These are phyloP conservation scores for Triticum urartu DNA, from an alignment of 176 grass and related monocot species.

Conservation along the genomic window DNA sequence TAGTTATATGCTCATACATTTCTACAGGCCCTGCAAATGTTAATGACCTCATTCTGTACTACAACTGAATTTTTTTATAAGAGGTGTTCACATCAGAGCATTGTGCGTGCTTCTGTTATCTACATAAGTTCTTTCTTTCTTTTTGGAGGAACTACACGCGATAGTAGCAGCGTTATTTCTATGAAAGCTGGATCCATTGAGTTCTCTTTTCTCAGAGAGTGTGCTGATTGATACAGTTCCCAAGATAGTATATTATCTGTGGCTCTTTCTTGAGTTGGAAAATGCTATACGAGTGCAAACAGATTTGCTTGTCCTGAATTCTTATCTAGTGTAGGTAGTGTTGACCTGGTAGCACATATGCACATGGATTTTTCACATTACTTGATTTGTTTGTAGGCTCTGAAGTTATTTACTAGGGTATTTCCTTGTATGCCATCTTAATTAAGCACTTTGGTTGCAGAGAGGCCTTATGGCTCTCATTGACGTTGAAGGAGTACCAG, in stretches of 20 bases:
- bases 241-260: background rate
- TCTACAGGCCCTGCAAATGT: background rate
- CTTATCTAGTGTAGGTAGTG: background rate
- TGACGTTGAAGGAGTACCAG: conserved; percentile 93
- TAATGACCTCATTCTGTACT: background rate
- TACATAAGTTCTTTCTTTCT: background rate
- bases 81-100: conserved; percentile 18
- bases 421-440: conserved; percentile 16
- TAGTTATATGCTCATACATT: conserved; percentile 7
- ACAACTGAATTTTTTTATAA: background rate
- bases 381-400: background rate
- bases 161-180: background rate
- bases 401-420: background rate
- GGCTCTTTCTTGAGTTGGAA: background rate
- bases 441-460: conserved; percentile 53
- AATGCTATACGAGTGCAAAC: background rate
- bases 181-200: conserved; percentile 12
- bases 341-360: conserved; percentile 11
- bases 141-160: background rate
- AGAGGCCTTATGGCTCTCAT: conserved; percentile 97
- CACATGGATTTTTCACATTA: conserved; percentile 16
- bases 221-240: conserved; percentile 6
- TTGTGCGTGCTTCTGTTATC: background rate
- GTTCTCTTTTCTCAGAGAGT: conserved; percentile 10
- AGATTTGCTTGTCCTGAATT: background rate